A percentile compares a stretch with the other conserved stretches of the same genome.
Evolutionary conservation across 2,329 filamentous ascomycete genomes (phyloP).

Genomic region (Fusarium bactridioides): DNA sequence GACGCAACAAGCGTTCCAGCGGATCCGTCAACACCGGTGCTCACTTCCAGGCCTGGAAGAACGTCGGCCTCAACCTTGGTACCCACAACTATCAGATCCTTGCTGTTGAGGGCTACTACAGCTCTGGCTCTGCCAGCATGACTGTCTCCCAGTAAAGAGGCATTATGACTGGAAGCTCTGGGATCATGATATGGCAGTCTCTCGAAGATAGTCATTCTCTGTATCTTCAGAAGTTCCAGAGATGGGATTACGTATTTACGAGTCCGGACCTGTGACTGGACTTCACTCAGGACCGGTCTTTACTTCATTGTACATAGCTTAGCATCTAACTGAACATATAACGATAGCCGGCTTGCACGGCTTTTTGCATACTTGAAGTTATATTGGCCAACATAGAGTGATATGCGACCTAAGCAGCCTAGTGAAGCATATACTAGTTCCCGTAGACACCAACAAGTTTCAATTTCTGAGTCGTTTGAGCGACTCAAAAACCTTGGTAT

Average conservation of each 20-base stretch:
- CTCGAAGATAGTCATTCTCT: too few relatives aligned
- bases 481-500: background rate
- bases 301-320: slow-evolving; percentile 17
- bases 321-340: background rate
- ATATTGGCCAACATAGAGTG: background rate
- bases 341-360: background rate
- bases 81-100: slow-evolving; percentile 62
- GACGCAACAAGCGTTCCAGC: slow-evolving; percentile 56
- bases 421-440: background rate
- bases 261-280: slow-evolving; percentile 11
- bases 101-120: slow-evolving; percentile 62
- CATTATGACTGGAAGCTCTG: too few relatives aligned
- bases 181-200: background rate
- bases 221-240: background rate
- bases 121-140: slow-evolving; percentile 57
- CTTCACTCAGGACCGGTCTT: background rate
- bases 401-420: background rate
- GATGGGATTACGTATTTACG: background rate
- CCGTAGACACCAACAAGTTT: too few relatives aligned
- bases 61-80: slow-evolving; percentile 57
- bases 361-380: background rate
- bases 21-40: slow-evolving; percentile 59
- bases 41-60: slow-evolving; percentile 63
- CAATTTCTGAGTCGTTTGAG: too few relatives aligned
- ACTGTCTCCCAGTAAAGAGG: slow-evolving; percentile 47